A percentile compares a stretch with the other conserved stretches of the same genome.
These are phyloP conservation scores for Arbutus unedo DNA, from an alignment of 148 eudicot species.

Conservation along the genomic window DNA sequence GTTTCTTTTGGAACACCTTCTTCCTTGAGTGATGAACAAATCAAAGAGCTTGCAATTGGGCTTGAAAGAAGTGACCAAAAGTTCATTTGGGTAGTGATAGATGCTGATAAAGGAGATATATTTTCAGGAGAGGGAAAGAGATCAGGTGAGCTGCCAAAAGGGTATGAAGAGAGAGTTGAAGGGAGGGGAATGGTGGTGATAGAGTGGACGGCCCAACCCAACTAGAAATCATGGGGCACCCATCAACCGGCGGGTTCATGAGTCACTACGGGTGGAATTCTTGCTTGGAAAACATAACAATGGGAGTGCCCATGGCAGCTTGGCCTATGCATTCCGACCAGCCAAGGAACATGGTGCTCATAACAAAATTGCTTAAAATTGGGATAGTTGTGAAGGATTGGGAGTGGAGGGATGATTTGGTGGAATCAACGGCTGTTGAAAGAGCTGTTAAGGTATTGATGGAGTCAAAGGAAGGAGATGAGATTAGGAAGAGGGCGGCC, in stretches of 20 bases:
- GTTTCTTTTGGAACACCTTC: slow-evolving; percentile 22
- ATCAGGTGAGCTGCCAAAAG: slow-evolving; percentile 9
- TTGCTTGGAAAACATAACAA: slow-evolving; percentile 23
- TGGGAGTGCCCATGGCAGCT: slow-evolving; percentile 24
- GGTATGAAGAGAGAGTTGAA: slow-evolving; percentile 17
- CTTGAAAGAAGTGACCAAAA: slow-evolving; percentile 14
- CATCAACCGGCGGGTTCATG: slow-evolving; percentile 19
- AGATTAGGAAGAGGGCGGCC: slow-evolving; percentile 18
- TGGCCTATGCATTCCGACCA: slow-evolving; percentile 28
- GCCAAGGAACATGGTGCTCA: slow-evolving; percentile 20
- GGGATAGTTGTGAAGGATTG: slow-evolving; percentile 16
- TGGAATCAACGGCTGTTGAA: neutral
- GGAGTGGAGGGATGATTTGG: slow-evolving; percentile 7
- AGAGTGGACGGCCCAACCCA: slow-evolving; percentile 26
- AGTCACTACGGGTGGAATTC: slow-evolving; percentile 27
- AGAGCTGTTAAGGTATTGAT: slow-evolving; percentile 13
- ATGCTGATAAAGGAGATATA: slow-evolving; percentile 18
- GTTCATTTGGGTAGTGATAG: slow-evolving; percentile 22
- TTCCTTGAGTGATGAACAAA: slow-evolving; percentile 11
- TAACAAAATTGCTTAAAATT: slow-evolving; percentile 10
- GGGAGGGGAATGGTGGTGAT: slow-evolving; percentile 18
- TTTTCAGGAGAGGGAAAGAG: slow-evolving; percentile 9
- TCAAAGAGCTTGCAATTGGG: slow-evolving; percentile 15
- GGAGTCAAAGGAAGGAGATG: slow-evolving; percentile 19
- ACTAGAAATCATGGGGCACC: slow-evolving; percentile 16